phyloP scores from a whole-genome alignment of 345 rosid species.

The Ricinus communis region DNA sequence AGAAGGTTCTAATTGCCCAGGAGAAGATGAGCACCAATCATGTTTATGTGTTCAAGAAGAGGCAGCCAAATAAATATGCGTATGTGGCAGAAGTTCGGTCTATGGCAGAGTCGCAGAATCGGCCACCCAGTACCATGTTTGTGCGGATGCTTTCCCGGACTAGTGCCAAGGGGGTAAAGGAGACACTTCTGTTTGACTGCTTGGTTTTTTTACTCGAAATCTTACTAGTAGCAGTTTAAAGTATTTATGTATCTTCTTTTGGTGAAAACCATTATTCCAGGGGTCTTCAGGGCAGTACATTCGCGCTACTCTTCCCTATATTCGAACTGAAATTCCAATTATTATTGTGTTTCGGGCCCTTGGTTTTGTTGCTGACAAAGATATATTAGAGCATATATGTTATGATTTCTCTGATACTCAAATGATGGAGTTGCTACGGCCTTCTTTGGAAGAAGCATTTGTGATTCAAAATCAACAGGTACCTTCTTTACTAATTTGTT shows the following conservation, averaged over 20 bases:
- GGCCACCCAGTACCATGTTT: constrained; percentile 98
- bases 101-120: constrained; percentile 93
- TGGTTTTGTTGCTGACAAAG: constrained; percentile 97
- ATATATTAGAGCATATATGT: constrained; percentile 90
- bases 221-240: background rate
- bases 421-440: constrained; percentile 98
- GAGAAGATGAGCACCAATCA: constrained; percentile 99
- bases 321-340: constrained; percentile 94
- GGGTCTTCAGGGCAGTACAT: constrained; percentile 97
- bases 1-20: constrained; percentile 95
- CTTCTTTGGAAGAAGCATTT: constrained; percentile 96
- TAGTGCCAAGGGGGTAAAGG: constrained; percentile 90
- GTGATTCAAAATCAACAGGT: constrained; percentile 99
- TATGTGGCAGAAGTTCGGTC: constrained; percentile 94
- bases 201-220: background rate
- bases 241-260: background rate
- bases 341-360: constrained; percentile 95
- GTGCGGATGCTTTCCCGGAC: constrained; percentile 98
- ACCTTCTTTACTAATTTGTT: background rate
- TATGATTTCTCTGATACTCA: constrained; percentile 85
- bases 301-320: constrained; percentile 94
- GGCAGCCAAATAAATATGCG: constrained; percentile 95
- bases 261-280: constrained; percentile 41
- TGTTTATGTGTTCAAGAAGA: constrained; percentile 92
- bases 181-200: background rate